Evolutionary conservation across 163 green algal species (phyloP).

Genomic region (Trebouxia gelatinosa): DNA sequence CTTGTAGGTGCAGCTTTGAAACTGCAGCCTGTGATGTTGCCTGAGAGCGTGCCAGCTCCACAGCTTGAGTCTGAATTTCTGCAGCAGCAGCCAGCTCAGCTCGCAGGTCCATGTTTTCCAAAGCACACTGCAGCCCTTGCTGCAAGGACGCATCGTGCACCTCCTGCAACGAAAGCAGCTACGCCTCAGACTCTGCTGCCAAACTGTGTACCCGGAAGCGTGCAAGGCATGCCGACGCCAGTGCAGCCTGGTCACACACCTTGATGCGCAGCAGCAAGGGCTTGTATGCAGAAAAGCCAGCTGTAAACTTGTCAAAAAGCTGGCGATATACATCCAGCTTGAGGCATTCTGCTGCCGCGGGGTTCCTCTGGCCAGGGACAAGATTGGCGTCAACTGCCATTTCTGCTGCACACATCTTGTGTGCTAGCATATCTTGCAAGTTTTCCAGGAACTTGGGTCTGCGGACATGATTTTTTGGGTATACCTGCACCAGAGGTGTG

Average conservation of each 20-base stretch:
- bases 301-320: conserved; percentile 13
- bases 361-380: conserved; percentile 8
- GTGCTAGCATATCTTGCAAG: conserved; percentile 20
- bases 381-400: conserved; percentile 14
- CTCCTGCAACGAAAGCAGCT: neutral
- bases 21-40: conserved; percentile 12
- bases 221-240: neutral
- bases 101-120: conserved; percentile 20
- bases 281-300: conserved; percentile 17
- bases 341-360: conserved; percentile 9
- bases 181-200: neutral
- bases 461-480: conserved; percentile 4
- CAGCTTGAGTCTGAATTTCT: neutral
- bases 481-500: neutral
- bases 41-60: neutral
- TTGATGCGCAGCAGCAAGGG: conserved; percentile 1
- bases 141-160: conserved; percentile 9
- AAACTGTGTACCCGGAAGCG: neutral
- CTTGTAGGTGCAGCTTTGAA: conserved; percentile 20
- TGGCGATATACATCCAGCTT: conserved; percentile 20
- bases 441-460: conserved; percentile 4
- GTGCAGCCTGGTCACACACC: neutral
- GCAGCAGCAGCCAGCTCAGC: conserved; percentile 25
- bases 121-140: conserved; percentile 8
- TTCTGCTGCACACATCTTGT: conserved; percentile 16